Evolutionary conservation across 257 asterid species (phyloP).

Genomic region (Henckelia pumila): DNA sequence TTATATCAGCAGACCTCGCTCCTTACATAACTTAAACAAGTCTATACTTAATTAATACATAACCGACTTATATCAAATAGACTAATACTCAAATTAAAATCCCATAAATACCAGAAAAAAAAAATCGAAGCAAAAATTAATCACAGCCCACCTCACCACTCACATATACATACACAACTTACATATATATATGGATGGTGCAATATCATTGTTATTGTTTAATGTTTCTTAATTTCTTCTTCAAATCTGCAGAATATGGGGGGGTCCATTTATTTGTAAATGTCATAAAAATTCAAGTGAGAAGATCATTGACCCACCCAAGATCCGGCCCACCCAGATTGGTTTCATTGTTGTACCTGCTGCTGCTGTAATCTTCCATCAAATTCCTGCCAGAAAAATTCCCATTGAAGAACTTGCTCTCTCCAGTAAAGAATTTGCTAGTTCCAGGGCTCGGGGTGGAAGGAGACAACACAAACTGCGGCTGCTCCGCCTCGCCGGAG

Average conservation of each 20-base stretch:
- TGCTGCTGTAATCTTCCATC: constrained; percentile 32
- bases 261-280: not conserved
- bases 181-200: not conserved
- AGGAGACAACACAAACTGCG: constrained; percentile 64
- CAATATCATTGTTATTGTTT: not conserved
- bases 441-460: constrained; percentile 40
- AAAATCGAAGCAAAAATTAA: not conserved
- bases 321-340: constrained; percentile 73
- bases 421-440: constrained; percentile 16
- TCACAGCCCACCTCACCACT: not conserved
- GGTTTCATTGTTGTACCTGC: constrained; percentile 33
- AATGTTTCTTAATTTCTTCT: not conserved
- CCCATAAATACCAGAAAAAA: not conserved
- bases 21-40: not conserved
- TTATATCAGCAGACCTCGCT: not conserved
- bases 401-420: constrained; percentile 30
- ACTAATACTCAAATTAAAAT: constrained; percentile 1
- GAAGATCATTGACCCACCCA: constrained; percentile 94
- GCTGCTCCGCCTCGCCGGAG: constrained; percentile 43
- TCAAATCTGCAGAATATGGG: not conserved
- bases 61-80: not conserved
- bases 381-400: constrained; percentile 40
- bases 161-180: not conserved
- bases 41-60: too few species aligned
- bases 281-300: constrained; percentile 37